Evolutionary conservation across 345 rosid genomes (phyloP).

Genomic region (Leavenworthia alabamica): DNA sequence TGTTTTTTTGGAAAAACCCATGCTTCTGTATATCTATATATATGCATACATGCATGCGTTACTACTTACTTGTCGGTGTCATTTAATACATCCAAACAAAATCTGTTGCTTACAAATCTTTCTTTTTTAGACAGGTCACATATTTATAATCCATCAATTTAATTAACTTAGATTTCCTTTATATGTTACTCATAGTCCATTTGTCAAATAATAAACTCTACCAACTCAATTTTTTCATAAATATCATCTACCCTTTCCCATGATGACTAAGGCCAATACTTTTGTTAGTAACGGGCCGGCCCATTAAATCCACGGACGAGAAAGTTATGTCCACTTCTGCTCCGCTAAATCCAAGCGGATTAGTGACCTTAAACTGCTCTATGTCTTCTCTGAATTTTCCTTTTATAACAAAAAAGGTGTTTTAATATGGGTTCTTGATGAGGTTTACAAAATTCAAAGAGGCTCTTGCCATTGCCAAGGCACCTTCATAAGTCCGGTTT

Average conservation of each 20-base stretch:
- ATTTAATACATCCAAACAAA: not conserved
- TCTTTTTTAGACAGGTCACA: not conserved
- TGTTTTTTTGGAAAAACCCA: not conserved
- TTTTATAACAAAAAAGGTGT: not conserved
- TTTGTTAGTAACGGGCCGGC: no score
- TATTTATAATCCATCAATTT: not conserved
- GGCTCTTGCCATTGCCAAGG: conserved; percentile 63
- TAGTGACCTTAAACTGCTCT: no score
- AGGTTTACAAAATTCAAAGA: conserved; percentile 11
- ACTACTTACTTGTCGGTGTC: no score
- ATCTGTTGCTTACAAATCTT: not conserved
- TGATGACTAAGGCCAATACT: no score
- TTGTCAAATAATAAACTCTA: no score
- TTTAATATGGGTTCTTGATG: not conserved
- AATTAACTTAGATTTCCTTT: no score
- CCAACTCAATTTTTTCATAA: no score
- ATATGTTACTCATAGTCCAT: no score
- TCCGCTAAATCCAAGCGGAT: no score
- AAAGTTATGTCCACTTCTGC: no score
- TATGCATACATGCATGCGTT: not conserved
- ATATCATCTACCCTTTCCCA: no score
- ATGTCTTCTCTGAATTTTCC: not conserved
- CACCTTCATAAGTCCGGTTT: conserved; percentile 59
- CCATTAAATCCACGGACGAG: no score
- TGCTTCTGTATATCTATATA: not conserved